A percentile compares a stretch with the other conserved stretches of the same genome.
These are phyloP conservation scores for Mycotypha africana DNA, from an alignment of 371 early-diverging fungal species.

Conservation along the genomic window DNA sequence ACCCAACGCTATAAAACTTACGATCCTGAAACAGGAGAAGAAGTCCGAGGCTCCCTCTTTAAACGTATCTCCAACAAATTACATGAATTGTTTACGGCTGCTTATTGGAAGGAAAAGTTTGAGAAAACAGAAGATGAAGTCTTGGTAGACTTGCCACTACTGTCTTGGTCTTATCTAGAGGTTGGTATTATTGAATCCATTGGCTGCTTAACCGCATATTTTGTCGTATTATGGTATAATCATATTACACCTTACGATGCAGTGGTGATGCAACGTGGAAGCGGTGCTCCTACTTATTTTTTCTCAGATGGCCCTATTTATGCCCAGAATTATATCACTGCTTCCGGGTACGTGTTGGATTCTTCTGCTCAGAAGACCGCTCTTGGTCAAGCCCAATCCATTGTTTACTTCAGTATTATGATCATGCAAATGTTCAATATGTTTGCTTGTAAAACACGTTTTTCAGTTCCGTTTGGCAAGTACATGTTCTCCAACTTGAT, in stretches of 20 bases:
- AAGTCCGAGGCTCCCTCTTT: conserved; percentile 21
- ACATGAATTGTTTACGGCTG: conserved; percentile 41
- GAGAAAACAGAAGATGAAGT: conserved; percentile 71
- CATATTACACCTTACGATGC: conserved; percentile 53
- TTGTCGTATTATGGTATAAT: conserved; percentile 58
- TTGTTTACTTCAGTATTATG: conserved; percentile 76
- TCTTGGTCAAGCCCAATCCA: conserved; percentile 67
- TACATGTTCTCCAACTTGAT: conserved; percentile 78
- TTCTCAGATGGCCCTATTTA: conserved; percentile 41
- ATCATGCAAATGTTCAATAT: conserved; percentile 88
- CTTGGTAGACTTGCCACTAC: conserved; percentile 78
- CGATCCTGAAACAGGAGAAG: conserved; percentile 46
- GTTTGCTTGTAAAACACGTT: conserved; percentile 85
- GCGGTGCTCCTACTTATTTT: conserved; percentile 29
- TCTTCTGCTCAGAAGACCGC: conserved; percentile 48
- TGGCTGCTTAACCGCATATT: conserved; percentile 71
- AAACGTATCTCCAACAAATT: conserved; percentile 24
- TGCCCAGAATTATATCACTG: conserved; percentile 35
- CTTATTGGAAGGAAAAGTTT: conserved; percentile 60
- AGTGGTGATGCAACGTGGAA: conserved; percentile 44
- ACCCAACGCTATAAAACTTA: conserved; percentile 33
- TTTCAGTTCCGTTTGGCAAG: conserved; percentile 53
- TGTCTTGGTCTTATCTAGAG: conserved; percentile 87
- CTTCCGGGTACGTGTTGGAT: conserved; percentile 31
- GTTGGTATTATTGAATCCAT: conserved; percentile 76